These are phyloP conservation scores for Przewalskia tangutica DNA, from an alignment of 257 asterid genomes.

Conservation along the genomic window DNA sequence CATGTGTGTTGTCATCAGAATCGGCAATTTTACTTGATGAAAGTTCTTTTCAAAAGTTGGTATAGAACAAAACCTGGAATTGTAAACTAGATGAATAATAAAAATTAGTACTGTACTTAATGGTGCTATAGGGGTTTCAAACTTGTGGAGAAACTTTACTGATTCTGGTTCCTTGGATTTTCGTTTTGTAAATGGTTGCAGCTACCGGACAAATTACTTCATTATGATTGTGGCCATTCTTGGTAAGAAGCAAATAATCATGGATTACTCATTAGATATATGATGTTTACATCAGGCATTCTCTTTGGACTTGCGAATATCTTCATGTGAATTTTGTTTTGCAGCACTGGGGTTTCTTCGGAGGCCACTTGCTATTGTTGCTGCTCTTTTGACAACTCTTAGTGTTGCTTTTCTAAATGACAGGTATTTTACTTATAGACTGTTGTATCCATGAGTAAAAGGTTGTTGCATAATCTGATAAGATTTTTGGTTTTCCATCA, in stretches of 20 bases:
- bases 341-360: constrained; percentile 76
- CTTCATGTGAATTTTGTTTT: constrained; percentile 13
- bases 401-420: constrained; percentile 85
- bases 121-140: background rate
- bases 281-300: background rate
- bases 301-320: background rate
- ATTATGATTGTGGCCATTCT: constrained; percentile 65
- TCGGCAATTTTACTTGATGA: background rate
- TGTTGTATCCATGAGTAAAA: background rate
- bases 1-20: background rate
- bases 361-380: constrained; percentile 78
- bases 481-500: background rate
- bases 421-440: constrained; percentile 36
- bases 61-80: background rate
- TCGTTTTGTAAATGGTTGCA: constrained; percentile 26
- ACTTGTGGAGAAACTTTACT: background rate
- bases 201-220: constrained; percentile 94
- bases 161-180: background rate
- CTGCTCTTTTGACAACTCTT: constrained; percentile 75
- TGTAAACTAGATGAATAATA: background rate
- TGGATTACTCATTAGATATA: background rate
- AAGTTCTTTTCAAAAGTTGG: background rate
- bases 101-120: background rate
- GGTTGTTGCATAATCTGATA: background rate
- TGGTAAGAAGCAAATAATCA: constrained; percentile 36